Evolutionary conservation across 352 stramenopile species (phyloP), one percentile per base, ranked within the genome.

Genomic region (Pythium chondricola): DNA sequence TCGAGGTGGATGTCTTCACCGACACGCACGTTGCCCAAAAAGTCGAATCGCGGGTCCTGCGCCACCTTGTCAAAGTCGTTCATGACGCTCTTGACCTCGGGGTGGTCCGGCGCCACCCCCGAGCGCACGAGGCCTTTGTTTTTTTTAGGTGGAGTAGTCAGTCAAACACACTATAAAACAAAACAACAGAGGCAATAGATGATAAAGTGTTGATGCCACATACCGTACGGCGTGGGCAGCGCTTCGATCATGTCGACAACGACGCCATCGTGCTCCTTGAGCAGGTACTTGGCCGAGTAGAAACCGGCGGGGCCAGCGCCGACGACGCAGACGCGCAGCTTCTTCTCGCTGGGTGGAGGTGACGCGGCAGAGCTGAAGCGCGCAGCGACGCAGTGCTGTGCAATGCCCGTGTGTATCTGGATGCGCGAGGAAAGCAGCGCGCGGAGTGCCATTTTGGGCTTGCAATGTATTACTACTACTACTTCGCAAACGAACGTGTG

Each of bases 61-160:
- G 82, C 72, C 7, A 97, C 84, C 55, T 95, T 77, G 5, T 95
- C 72, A 65, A 99, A 99, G 66, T 99, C 95, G 56, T 97, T 87
- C 66, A 96, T 91, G 10, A 99, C 96, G 55, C 87, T 97, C 76
- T 99, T 99, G 16, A 99, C 95, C 74, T 99, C 96, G 0, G 93
- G 96, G 73, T 99, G 96, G 74, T 99, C 96, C 1, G 96, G 97
- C 17, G 95, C 96, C 2, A 99, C 96, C 21, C 96, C 97, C 11
- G 79, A 97, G 43, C 96, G 83, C 26, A 99, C 95, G 40, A 99
- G 82, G 5, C 97, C 76, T 80, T 56, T 6, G 24, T 21, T 29
- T 17, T 1, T 7, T 18, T 35, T 33, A 13, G 2, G 16, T 13
- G 20, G 33, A 43, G 27, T 13, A 48, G 22, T 9, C n/a, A n/a